A percentile compares a stretch with the other conserved stretches of the same genome.
These are phyloP conservation scores for Diplocarpon mali DNA, from an alignment of 2,329 filamentous ascomycete genomes.

Conservation along the genomic window DNA sequence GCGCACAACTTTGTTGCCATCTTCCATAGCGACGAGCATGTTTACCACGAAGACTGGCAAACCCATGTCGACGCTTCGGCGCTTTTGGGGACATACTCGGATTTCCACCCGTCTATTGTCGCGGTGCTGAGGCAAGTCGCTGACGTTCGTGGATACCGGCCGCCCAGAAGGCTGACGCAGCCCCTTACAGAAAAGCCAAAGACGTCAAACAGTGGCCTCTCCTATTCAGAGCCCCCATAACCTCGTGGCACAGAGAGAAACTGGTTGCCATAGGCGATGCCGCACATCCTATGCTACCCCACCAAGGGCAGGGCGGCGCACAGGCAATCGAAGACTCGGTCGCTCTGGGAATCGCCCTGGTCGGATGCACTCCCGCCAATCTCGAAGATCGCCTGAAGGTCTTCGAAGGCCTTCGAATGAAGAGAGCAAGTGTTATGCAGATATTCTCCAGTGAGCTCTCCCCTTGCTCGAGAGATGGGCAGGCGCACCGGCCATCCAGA, in stretches of 20 bases:
- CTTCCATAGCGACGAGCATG: slow-evolving; percentile 35
- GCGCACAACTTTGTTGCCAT: slow-evolving; percentile 40
- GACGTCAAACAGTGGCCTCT: slow-evolving; percentile 30
- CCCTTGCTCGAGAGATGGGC: neutral
- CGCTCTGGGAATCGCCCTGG: slow-evolving; percentile 45
- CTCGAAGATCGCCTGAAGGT: slow-evolving; percentile 44
- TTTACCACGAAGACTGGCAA: slow-evolving; percentile 27
- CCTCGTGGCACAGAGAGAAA: slow-evolving; percentile 39
- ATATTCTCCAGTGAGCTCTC: slow-evolving; percentile 29
- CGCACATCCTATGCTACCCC: slow-evolving; percentile 57
- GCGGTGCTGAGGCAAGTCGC: slow-evolving; percentile 33
- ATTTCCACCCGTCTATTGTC: slow-evolving; percentile 33
- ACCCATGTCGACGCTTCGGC: slow-evolving; percentile 28
- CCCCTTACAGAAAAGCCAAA: slow-evolving; percentile 38
- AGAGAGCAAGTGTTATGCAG: slow-evolving; percentile 46
- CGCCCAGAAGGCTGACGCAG: slow-evolving; percentile 30
- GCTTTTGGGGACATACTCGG: slow-evolving; percentile 30
- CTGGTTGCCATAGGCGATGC: slow-evolving; percentile 54
- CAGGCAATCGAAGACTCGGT: slow-evolving; percentile 58
- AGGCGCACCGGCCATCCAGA: no score
- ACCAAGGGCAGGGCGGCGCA: slow-evolving; percentile 50
- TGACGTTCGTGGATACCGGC: slow-evolving; percentile 1
- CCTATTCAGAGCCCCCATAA: slow-evolving; percentile 36
- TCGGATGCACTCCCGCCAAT: slow-evolving; percentile 28
- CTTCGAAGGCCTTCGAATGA: slow-evolving; percentile 46